phyloP scores from a whole-genome alignment of 2,329 filamentous ascomycete genomes.

The Hymenoscyphus salicellus region DNA sequence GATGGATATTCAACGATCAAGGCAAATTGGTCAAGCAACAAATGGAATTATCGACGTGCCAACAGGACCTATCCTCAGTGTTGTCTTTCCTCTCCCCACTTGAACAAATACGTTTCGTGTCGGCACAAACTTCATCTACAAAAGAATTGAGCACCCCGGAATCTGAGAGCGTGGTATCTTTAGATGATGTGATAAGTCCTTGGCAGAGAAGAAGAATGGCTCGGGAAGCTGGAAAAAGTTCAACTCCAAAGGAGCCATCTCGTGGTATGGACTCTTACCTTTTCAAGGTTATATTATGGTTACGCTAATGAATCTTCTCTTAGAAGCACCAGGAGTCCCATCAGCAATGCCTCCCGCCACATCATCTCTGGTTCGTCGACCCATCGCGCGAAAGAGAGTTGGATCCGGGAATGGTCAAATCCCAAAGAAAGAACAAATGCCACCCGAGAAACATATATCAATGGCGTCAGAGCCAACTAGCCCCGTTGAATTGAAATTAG shows the following conservation, averaged over 20 bases:
- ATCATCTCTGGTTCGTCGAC: background rate
- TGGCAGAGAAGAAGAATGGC: background rate
- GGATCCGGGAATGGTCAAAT: background rate
- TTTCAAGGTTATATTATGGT: background rate
- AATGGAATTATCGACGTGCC: constrained; percentile 5
- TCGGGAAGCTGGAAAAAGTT: background rate
- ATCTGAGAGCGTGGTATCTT: background rate
- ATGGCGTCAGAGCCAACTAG: background rate
- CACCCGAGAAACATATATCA: background rate
- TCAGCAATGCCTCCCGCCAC: background rate
- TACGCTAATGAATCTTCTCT: background rate
- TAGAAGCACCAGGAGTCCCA: background rate
- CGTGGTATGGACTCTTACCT: background rate
- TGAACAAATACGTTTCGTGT: background rate
- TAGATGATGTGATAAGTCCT: background rate
- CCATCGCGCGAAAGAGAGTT: background rate
- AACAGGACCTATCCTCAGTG: constrained; percentile 9
- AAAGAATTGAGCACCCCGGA: background rate
- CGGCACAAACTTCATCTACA: background rate
- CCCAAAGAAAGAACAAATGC: background rate
- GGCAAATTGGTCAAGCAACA: constrained; percentile 4
- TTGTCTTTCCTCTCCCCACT: constrained; percentile 7
- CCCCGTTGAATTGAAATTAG: background rate
- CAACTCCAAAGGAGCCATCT: background rate
- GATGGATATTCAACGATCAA: constrained; percentile 5